Evolutionary conservation across 306 rosid genomes (phyloP), one percentile per base, ranked within the genome.

Genomic region (Cucurbita ficifolia): DNA sequence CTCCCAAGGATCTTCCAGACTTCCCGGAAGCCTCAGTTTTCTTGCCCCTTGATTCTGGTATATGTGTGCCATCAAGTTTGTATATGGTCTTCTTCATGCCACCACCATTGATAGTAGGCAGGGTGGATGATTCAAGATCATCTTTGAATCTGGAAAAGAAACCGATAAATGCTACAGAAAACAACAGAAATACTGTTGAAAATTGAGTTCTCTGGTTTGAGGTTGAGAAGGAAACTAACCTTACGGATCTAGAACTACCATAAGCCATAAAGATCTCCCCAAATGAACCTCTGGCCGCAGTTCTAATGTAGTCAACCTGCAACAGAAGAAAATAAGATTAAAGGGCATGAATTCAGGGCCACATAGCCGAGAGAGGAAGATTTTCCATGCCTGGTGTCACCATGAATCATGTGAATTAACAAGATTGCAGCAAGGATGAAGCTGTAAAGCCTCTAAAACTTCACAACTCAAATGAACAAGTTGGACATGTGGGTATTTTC

Each of bases 241-340:
- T 88, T 46, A 76, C 79, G 69, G 93, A 87, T 84, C 88, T 87
- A 76, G 89, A 81, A 67, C 84, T 83, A 71, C 75, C 84, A 77
- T 82, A 87, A 45, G 80, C 96, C 98, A 92, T 92, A 29, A 33
- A 62, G 81, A 65, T 62, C 61, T 75, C 78, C 51, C 16, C 19
- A 33, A 75, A 61, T 74, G 40, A 58, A 58, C 48, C 49, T 35
- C 77, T 53, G 53, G 57, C 81, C 39, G 54, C 63, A 75, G 75
- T 79, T 80, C 78, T 77, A 74, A 55, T 18, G 75, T 67, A 54
- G 10, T 13, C 24, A 40, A 71, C 50, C 79, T 18, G 74, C 42
- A 55, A 63, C 22, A 38, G 7, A 43, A 38, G 29, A 16, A 59
- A 24, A 72, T 48, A 36, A 69, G 45, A 72, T 17, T 58, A 38